Base-by-base conservation (phyloP, 768 basidiomycete genomes). In the Tephrocybe sp. region DNA sequence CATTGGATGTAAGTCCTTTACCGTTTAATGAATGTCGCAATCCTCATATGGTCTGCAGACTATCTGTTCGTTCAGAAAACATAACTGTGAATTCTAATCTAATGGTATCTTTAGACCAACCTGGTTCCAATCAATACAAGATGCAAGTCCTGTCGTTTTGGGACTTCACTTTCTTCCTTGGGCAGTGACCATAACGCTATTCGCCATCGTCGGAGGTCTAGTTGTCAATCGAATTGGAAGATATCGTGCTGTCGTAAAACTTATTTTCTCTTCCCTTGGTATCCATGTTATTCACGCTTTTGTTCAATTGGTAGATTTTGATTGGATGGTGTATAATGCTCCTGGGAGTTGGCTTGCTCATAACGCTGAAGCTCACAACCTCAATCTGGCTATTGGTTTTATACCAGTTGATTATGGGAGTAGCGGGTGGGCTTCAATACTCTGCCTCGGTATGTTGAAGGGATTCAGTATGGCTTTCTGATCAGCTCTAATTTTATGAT, bases 91-190 rank as follows among this genome's bases (percentile, higher is more conserved):
- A 19, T 38, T 19, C 11, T 38, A 19, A 19, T 9, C 11, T 38
- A 3, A 38, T 5, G 3, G 4, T 6, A 4, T 27, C 5, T 5
- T 15, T 22, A 50, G 49, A 7, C 49, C 49, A 7, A 50, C 42
- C 21, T 50, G 49, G 49, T 74, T 74, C 55, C 75, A 76, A 49
- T 65, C 74, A 1, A 64, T 64, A 15, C 67, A 66, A 46, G 62
- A 49, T 9, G 68, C 64, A 1, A 57, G 58, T 1, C 69, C 76
- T 0, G 53, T 73, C n/a, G 43, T 55, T 0, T 67, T 69, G 4
- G 71, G 74, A 1, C 47, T 73, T 1, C 61, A 67, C 30, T 44
- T 71, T 18, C 63, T 76, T 37, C 62, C 65, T 3, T 47, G 63
- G 24, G 61, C 63, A 2, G 57, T 69, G 18, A 57, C 63, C 2